Evolutionary conservation across 257 asterid genomes (phyloP).

Genomic region (Cinchona pubescens): DNA sequence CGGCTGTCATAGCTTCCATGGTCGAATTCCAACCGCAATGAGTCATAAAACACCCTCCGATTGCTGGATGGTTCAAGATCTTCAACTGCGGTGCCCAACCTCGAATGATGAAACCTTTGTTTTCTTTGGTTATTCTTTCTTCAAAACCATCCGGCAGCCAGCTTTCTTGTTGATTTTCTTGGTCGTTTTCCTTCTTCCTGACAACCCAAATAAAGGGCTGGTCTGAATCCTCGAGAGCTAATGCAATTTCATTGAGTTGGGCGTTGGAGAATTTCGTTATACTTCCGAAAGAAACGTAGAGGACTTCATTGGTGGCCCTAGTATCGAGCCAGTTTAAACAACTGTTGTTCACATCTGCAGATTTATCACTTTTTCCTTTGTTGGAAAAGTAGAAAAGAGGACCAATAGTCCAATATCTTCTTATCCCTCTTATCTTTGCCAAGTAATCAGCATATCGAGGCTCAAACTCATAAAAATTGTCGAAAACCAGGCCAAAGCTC

Average conservation of each 20-base stretch:
- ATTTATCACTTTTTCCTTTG: background rate
- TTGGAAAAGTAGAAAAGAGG: conserved; percentile 29
- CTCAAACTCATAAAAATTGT: conserved; percentile 30
- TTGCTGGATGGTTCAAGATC: conserved; percentile 26
- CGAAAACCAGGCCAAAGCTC: conserved; percentile 22
- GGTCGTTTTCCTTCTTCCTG: background rate
- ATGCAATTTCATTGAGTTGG: conserved; percentile 27
- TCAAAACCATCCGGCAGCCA: conserved; percentile 29
- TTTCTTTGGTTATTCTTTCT: conserved; percentile 5
- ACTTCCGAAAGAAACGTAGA: conserved; percentile 31
- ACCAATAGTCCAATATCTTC: conserved; percentile 20
- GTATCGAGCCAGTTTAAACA: conserved; percentile 25
- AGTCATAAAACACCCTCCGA: conserved; percentile 32
- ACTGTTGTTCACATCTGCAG: background rate
- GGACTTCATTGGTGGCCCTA: conserved; percentile 10
- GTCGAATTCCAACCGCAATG: conserved; percentile 46
- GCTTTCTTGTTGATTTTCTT: too few relatives aligned
- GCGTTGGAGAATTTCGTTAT: conserved; percentile 6
- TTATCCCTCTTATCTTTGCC: conserved; percentile 16
- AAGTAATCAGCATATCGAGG: conserved; percentile 23
- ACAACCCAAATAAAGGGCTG: conserved; percentile 26
- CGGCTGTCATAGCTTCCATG: conserved; percentile 15
- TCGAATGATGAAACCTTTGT: conserved; percentile 23
- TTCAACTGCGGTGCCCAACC: conserved; percentile 31
- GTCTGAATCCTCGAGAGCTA: conserved; percentile 22